These are phyloP conservation scores for Solanum bukasovii DNA, from an alignment of 257 asterid species.

Conservation along the genomic window DNA sequence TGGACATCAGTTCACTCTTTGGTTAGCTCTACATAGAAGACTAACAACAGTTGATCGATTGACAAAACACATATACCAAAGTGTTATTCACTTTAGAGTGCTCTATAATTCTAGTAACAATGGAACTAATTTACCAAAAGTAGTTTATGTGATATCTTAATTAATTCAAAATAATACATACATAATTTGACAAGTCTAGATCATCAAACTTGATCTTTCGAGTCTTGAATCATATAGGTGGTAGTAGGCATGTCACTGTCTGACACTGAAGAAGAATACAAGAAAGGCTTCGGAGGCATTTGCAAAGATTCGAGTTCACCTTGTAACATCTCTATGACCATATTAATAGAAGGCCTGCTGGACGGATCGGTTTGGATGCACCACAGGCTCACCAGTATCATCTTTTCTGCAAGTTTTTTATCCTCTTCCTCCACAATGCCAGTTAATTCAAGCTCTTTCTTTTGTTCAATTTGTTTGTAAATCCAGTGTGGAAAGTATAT, in stretches of 20 bases:
- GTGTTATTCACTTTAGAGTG: not conserved
- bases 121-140: not conserved
- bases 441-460: not conserved
- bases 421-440: not conserved
- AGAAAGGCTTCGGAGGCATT: constrained; percentile 14
- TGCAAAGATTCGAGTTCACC: constrained; percentile 6
- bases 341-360: constrained; percentile 12
- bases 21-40: not conserved
- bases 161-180: not conserved
- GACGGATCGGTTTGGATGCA: constrained; percentile 21
- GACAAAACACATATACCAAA: not conserved
- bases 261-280: not conserved
- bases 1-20: not conserved
- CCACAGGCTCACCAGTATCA: constrained; percentile 18
- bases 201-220: not conserved
- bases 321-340: constrained; percentile 23
- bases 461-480: constrained; percentile 3
- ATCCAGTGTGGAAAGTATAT: constrained; percentile 27
- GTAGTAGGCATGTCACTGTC: not conserved
- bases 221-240: not conserved
- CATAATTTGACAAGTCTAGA: not conserved
- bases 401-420: not conserved
- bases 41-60: not conserved
- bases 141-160: not conserved
- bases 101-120: not conserved